Evolutionary conservation across 768 basidiomycete species (phyloP), one percentile per base, ranked within the genome.

Genomic region (Mycena capillaripes): DNA sequence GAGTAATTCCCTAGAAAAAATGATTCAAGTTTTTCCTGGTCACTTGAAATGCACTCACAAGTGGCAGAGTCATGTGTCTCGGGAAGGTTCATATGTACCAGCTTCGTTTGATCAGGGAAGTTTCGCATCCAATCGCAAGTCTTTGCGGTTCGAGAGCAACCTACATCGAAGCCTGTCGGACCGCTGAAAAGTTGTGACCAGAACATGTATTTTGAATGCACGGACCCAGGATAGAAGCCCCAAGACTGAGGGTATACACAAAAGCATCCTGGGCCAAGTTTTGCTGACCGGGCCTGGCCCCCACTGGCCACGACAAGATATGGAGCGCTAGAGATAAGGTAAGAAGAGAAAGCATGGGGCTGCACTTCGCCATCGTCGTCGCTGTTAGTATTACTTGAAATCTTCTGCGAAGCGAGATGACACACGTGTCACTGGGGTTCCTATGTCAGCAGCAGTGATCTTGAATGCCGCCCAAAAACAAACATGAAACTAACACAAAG

Each of bases 31-130:
- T 36, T 2, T 14, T 50, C 9, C 23, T 12, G 16, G 11, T 14
- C 3, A 11, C 10, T 7, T 19, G 10, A 1, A 32, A 56, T 27
- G n/a, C 23, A 9, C 64, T 14, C 25, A 75, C 74, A 77, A 6
- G 80, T 78, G 34, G 70, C 46, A 1, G 79, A 70, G 70, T 80
- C 79, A 65, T 81, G 80, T 5, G 78, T 79, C n/a, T 79, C 80
- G 11, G 79, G 80, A n/a, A 81, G 72, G 58, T 78, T 80, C 71
- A 80, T 75, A 48, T 69, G 48, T 19, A 74, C 71, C 36, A 81
- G 63, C 38, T 67, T 59, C 5, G 78, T 81, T 25, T 64, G 36
- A 62, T 80, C 78, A 29, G 69, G 58, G 23, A 73, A 58, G 23
- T 63, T 70, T 16, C 64, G 66, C 80, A 80, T 77, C 79, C 77